A percentile compares a stretch with the other conserved stretches of the same genome.
These are phyloP conservation scores for Schwanniomyces polymorphus DNA, from an alignment of 805 yeast species.

Conservation along the genomic window DNA sequence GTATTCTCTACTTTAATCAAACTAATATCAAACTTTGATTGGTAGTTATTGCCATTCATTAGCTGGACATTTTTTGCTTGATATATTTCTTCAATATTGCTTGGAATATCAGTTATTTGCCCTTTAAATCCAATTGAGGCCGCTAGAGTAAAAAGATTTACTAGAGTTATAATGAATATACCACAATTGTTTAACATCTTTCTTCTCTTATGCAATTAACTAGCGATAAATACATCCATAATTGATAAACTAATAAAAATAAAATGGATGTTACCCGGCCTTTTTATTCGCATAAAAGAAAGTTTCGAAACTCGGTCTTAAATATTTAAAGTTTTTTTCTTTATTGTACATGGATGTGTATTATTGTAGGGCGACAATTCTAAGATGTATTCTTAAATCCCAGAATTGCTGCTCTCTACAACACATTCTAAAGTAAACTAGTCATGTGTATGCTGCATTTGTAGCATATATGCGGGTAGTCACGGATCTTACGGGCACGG, in stretches of 20 bases:
- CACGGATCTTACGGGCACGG: slow-evolving; percentile 43
- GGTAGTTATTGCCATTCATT: slow-evolving; percentile 37
- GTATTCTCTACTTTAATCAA: slow-evolving; percentile 10
- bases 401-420: slow-evolving; percentile 50
- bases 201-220: too few species aligned
- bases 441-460: slow-evolving; percentile 11
- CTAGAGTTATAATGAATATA: not conserved
- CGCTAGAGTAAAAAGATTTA: not conserved
- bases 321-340: slow-evolving; percentile 10
- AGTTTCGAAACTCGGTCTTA: not conserved
- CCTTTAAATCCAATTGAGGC: slow-evolving; percentile 20
- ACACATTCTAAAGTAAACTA: slow-evolving; percentile 48
- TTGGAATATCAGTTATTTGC: slow-evolving; percentile 27
- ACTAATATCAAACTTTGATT: slow-evolving; percentile 26
- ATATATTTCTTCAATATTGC: slow-evolving; percentile 13
- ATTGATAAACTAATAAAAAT: not conserved
- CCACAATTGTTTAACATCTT: not conserved
- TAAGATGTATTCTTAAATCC: slow-evolving; percentile 17
- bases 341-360: slow-evolving; percentile 49
- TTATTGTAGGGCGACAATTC: slow-evolving; percentile 49
- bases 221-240: too few species aligned
- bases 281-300: not conserved
- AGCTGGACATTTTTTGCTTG: slow-evolving; percentile 12
- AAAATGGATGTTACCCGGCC: slow-evolving; percentile 5
- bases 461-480: slow-evolving; percentile 27